Conservation (phyloP, 2,329 filamentous ascomycete species). For the Talaromyces funiculosus region DNA sequence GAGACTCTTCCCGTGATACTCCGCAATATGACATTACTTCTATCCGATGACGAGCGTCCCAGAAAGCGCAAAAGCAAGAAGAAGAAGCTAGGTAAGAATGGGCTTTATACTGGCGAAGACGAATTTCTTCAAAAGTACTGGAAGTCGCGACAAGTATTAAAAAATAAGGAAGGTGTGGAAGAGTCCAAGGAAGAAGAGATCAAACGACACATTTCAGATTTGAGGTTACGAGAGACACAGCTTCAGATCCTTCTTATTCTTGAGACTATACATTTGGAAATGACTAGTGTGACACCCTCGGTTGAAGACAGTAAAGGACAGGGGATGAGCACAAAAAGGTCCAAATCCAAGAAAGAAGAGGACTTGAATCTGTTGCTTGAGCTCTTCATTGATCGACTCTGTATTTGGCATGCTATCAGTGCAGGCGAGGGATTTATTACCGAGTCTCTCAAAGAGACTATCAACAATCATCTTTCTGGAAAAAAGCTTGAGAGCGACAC, state of each 20-base stretch:
- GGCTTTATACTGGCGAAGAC: conserved; percentile 43
- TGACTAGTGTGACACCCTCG: conserved; percentile 17
- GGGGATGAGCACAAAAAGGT: conserved; percentile 18
- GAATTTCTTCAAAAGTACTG: conserved; percentile 43
- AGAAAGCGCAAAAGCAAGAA: conserved; percentile 35
- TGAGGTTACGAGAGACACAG: conserved; percentile 45
- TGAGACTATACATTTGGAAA: conserved; percentile 42
- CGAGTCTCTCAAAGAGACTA: conserved; percentile 25
- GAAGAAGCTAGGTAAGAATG: conserved; percentile 43
- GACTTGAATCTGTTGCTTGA: conserved; percentile 42
- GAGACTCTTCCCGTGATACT: conserved; percentile 39
- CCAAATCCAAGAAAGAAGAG: conserved; percentile 35
- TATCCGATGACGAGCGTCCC: conserved; percentile 33
- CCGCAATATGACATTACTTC: conserved; percentile 29
- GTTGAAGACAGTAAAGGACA: conserved; percentile 19
- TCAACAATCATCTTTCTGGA: conserved; percentile 23
- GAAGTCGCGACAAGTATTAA: conserved; percentile 32
- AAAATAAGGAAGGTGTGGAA: conserved; percentile 23
- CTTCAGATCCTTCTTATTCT: conserved; percentile 47
- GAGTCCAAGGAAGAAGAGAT: conserved; percentile 31
- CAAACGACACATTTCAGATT: conserved; percentile 38
- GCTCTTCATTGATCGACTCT: conserved; percentile 44
- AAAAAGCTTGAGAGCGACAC: conserved; percentile 39
- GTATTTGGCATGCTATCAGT: conserved; percentile 48
- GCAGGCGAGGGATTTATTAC: conserved; percentile 31